These are phyloP conservation scores for Evernia prunastri DNA, from an alignment of 495 filamentous ascomycete species.

Conservation along the genomic window DNA sequence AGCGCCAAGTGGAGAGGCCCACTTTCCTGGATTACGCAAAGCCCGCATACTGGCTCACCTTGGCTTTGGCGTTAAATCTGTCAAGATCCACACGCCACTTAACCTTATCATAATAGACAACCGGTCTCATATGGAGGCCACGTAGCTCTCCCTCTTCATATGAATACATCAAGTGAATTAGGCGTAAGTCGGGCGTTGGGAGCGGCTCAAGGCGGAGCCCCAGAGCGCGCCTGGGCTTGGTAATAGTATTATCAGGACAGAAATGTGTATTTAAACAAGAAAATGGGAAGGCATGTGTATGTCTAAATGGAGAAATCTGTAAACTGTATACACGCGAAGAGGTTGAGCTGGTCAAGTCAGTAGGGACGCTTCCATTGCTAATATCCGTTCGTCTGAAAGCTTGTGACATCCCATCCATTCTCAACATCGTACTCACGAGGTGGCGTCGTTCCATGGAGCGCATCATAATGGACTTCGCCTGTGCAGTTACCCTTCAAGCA, in stretches of 20 bases:
- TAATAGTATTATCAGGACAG: not conserved
- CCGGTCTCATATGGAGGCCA: not conserved
- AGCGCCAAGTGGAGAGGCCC: not conserved
- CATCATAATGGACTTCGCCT: constrained; percentile 30
- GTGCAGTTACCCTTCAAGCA: constrained; percentile 30
- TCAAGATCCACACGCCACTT: not conserved
- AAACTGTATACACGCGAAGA: not conserved
- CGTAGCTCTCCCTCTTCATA: not conserved
- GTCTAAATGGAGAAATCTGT: not conserved
- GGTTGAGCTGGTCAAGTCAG: not conserved
- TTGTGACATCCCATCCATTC: constrained; percentile 35
- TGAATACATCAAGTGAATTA: not conserved
- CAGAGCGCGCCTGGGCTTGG: not conserved
- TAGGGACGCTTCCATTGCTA: not conserved
- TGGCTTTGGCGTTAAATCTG: not conserved
- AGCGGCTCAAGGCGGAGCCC: not conserved
- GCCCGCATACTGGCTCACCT: not conserved
- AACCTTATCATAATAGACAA: not conserved
- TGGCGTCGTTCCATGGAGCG: constrained; percentile 32
- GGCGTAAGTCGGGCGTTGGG: not conserved
- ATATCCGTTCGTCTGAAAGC: constrained; percentile 21
- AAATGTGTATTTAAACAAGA: not conserved
- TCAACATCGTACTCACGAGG: constrained; percentile 26
- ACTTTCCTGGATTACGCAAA: not conserved
- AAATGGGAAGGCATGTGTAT: not conserved